These are phyloP conservation scores for Penicillium olsonii DNA, from an alignment of 2,329 filamentous ascomycete genomes.

Conservation along the genomic window DNA sequence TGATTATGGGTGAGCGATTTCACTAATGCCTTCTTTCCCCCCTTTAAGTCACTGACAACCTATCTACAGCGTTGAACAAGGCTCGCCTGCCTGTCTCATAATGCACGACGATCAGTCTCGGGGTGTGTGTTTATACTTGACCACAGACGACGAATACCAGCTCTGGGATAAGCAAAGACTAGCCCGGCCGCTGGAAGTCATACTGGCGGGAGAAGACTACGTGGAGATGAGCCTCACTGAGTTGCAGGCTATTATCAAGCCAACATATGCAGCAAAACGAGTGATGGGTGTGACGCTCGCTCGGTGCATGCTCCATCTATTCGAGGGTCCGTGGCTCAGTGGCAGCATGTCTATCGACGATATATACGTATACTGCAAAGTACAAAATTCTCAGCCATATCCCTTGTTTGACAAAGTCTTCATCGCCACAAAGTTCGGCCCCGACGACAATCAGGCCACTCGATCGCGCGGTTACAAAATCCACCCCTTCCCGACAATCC, in stretches of 20 bases:
- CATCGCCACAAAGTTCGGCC: background rate
- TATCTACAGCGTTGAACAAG: background rate
- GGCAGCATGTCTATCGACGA: constrained; percentile 9
- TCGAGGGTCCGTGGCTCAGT: constrained; percentile 15
- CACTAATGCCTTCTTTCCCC: too few relatives aligned
- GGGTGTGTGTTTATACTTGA: constrained; percentile 7
- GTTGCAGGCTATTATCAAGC: constrained; percentile 10
- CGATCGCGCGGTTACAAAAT: constrained; percentile 4
- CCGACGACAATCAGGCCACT: background rate
- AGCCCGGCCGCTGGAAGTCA: constrained; percentile 8
- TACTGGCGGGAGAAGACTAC: constrained; percentile 8
- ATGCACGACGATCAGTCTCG: constrained; percentile 10
- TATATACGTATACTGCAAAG: constrained; percentile 12
- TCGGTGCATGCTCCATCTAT: constrained; percentile 13
- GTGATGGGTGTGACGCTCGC: constrained; percentile 17
- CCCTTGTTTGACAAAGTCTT: constrained; percentile 18
- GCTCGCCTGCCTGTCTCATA: constrained; percentile 7
- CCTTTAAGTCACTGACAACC: too few relatives aligned
- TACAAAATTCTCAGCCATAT: constrained; percentile 9
- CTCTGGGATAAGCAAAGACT: constrained; percentile 6
- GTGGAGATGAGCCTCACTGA: background rate
- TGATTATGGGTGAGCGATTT: background rate
- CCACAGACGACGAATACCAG: constrained; percentile 2
- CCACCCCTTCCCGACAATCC: constrained; percentile 17
- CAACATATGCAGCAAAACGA: constrained; percentile 15